These are phyloP conservation scores for Trifolium pratense DNA, from an alignment of 306 rosid genomes.

Conservation along the genomic window DNA sequence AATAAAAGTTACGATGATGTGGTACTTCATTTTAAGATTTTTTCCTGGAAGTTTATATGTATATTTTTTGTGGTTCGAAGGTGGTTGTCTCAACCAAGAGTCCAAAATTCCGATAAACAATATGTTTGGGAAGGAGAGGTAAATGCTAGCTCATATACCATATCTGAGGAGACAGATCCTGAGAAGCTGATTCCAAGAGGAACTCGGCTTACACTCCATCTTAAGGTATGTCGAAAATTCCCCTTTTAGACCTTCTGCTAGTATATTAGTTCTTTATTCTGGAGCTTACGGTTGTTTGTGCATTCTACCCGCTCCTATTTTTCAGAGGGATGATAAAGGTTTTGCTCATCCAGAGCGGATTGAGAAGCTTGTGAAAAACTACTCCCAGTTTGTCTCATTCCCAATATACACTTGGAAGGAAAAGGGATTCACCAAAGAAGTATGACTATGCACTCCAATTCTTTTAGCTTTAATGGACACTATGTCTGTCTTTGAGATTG, in stretches of 20 bases:
- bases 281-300: slow-evolving; percentile 29
- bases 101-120: slow-evolving; percentile 87
- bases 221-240: slow-evolving; percentile 56
- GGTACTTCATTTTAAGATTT: neutral
- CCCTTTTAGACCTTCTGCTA: slow-evolving; percentile 1
- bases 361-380: slow-evolving; percentile 86
- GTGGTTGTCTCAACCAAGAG: slow-evolving; percentile 92
- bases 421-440: slow-evolving; percentile 91
- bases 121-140: slow-evolving; percentile 99
- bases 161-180: slow-evolving; percentile 88
- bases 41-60: slow-evolving; percentile 26
- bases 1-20: neutral
- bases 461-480: slow-evolving; percentile 2
- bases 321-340: slow-evolving; percentile 87
- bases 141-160: slow-evolving; percentile 89
- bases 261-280: slow-evolving; percentile 18
- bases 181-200: slow-evolving; percentile 87
- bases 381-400: slow-evolving; percentile 93
- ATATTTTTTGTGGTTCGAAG: slow-evolving; percentile 51
- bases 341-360: slow-evolving; percentile 90
- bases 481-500: neutral
- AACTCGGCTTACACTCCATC: slow-evolving; percentile 81
- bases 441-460: slow-evolving; percentile 33
- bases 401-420: slow-evolving; percentile 97
- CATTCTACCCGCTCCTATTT: neutral